Base-by-base conservation (phyloP, 192 early-diverging fungal genomes). In the Helicostylum pulchrum region DNA sequence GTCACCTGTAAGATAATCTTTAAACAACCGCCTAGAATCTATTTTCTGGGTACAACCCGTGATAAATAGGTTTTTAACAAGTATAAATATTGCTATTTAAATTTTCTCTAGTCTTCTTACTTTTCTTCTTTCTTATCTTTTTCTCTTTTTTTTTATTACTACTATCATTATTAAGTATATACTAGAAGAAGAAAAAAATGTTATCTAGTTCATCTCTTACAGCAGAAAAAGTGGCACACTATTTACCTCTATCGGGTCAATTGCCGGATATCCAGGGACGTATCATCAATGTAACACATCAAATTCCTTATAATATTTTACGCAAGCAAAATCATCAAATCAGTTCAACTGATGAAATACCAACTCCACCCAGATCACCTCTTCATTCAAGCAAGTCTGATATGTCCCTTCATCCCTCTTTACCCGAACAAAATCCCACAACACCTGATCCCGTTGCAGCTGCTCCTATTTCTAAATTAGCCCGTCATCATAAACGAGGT, bases 261-360 rank as follows among this genome's bases (percentile, higher is more conserved):
- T 31, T 56, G 7, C 68, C 68, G 2, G 43, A 53, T 26, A 62
- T 73, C 39, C 71, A 56, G n/a, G 71, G 71, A 1, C 61, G 80
- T 45, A 72, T 85, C 12, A 83, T 85, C 64, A 85, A 80, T 55
- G 79, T 83, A 17, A 83, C 81, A 11, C 81, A 85, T 54, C 73
- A 83, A 61, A 85, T 85, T 20, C 83, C 81, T 0, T 81, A 80
- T 53, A 74, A 70, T 42, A 76, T 80, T 62, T 61, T 70, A 36
- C 66, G 67, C 48, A 19, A 39, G 9, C 31, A 51, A 21, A 20
- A 19, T 17, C 4, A 30, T 9, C 42, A 45, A 12, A 11, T 21
- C 30, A 21, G 4, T 2, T 4, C 21, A 9, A 2, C 30, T 14
- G 64, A 48, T 42, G 45, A 46, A n/a, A 45, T 61, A 19, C 65